phyloP scores from a whole-genome alignment of 2,329 filamentous ascomycete genomes.

The Colletotrichum ledebouriae region DNA sequence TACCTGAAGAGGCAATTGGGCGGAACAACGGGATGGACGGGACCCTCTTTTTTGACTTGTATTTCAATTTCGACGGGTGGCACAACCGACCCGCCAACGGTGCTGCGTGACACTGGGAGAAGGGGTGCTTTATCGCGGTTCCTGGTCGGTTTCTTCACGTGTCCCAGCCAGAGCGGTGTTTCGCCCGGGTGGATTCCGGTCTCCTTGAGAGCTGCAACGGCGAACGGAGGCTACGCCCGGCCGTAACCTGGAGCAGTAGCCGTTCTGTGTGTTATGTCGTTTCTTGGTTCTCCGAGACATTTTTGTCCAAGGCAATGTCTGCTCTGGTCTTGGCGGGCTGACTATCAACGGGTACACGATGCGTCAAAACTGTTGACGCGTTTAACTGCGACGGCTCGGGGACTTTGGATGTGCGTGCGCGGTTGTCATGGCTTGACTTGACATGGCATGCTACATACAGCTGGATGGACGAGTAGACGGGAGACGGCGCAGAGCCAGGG shows the following conservation, averaged over 20 bases:
- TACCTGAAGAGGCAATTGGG: slow-evolving; percentile 22
- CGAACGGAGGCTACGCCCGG: slow-evolving; percentile 16
- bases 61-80: slow-evolving; percentile 35
- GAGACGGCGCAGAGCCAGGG: background rate
- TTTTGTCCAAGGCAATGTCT: slow-evolving; percentile 11
- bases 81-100: slow-evolving; percentile 25
- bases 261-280: slow-evolving; percentile 15
- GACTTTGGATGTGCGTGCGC: background rate
- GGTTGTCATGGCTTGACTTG: no score
- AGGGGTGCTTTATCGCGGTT: no score
- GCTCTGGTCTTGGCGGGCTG: slow-evolving; percentile 2
- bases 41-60: slow-evolving; percentile 38
- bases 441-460: background rate
- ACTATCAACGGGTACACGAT: slow-evolving; percentile 9
- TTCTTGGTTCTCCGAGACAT: slow-evolving; percentile 20
- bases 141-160: no score
- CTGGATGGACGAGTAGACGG: slow-evolving; percentile 8
- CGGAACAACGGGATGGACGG: slow-evolving; percentile 16
- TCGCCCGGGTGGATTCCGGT: slow-evolving; percentile 3
- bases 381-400: slow-evolving; percentile 3
- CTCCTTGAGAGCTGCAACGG: slow-evolving; percentile 11
- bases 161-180: no score
- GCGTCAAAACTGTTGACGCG: slow-evolving; percentile 6
- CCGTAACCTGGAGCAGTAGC: slow-evolving; percentile 28
- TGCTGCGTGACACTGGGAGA: no score